Conservation (phyloP, 306 rosid genomes). For the Cucumis cinereus region DNA sequence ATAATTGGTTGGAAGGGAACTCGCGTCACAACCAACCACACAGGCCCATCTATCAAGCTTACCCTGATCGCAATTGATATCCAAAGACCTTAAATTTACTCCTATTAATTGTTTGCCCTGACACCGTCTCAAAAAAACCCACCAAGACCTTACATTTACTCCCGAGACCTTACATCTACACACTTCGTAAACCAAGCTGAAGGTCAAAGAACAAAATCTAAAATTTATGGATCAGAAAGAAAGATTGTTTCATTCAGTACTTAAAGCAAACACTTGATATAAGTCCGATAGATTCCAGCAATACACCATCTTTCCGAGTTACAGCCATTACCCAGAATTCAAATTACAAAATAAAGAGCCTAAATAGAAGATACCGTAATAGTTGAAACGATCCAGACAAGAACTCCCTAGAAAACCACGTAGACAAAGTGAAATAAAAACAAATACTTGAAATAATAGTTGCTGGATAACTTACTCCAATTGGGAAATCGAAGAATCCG, state of each 20-base stretch:
- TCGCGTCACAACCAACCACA: too few relatives aligned
- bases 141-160: too few relatives aligned
- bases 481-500: not conserved
- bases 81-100: too few relatives aligned
- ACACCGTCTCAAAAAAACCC: too few relatives aligned
- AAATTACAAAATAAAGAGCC: not conserved
- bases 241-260: not conserved
- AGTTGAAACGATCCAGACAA: not conserved
- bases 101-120: too few relatives aligned
- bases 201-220: not conserved
- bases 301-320: not conserved
- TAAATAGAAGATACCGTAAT: not conserved
- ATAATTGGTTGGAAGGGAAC: too few relatives aligned
- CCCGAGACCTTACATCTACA: too few relatives aligned
- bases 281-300: not conserved
- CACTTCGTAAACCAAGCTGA: not conserved
- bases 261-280: not conserved
- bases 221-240: not conserved
- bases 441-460: not conserved
- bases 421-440: not conserved
- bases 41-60: too few relatives aligned
- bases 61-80: too few relatives aligned
- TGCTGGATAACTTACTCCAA: not conserved
- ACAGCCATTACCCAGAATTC: not conserved
- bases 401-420: not conserved